phyloP scores from a whole-genome alignment of 768 basidiomycete species.

The Suillus americanus region DNA sequence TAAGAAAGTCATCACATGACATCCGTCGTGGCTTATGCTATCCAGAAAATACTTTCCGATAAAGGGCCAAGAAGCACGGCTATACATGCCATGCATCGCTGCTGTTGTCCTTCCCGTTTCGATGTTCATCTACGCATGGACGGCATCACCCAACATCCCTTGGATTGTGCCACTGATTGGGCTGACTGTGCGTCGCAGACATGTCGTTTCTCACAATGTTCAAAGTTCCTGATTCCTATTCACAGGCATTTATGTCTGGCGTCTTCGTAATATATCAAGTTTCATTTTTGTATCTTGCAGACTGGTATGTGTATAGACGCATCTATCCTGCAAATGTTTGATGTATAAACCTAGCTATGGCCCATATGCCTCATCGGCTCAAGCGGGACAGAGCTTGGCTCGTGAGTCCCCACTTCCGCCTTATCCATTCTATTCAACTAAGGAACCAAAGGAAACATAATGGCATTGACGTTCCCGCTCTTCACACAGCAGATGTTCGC shows the following conservation, averaged over 20 bases:
- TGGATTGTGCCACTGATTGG: conserved; percentile 50
- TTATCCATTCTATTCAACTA: background rate
- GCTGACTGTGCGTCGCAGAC: conserved; percentile 18
- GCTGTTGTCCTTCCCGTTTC: conserved; percentile 52
- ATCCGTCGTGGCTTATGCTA: conserved; percentile 22
- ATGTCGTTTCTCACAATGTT: background rate
- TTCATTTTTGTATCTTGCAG: conserved; percentile 48
- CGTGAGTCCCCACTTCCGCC: conserved; percentile 29
- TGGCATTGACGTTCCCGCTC: conserved; percentile 47
- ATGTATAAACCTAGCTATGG: conserved; percentile 33
- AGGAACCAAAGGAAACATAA: conserved; percentile 33
- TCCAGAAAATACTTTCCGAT: conserved; percentile 18
- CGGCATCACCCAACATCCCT: conserved; percentile 50
- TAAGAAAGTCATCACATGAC: conserved; percentile 21
- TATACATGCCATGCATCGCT: conserved; percentile 54
- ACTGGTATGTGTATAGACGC: conserved; percentile 37
- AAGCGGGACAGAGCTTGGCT: conserved; percentile 50
- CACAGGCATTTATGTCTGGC: conserved; percentile 41
- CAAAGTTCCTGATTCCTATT: conserved; percentile 7
- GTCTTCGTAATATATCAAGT: conserved; percentile 45
- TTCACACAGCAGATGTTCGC: conserved; percentile 48
- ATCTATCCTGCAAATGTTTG: background rate
- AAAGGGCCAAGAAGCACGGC: conserved; percentile 54
- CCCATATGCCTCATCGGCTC: conserved; percentile 51
- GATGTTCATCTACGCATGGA: conserved; percentile 75